These are phyloP conservation scores for Neofusicoccum laricinum DNA, from an alignment of 2,329 filamentous ascomycete species.

Conservation along the genomic window DNA sequence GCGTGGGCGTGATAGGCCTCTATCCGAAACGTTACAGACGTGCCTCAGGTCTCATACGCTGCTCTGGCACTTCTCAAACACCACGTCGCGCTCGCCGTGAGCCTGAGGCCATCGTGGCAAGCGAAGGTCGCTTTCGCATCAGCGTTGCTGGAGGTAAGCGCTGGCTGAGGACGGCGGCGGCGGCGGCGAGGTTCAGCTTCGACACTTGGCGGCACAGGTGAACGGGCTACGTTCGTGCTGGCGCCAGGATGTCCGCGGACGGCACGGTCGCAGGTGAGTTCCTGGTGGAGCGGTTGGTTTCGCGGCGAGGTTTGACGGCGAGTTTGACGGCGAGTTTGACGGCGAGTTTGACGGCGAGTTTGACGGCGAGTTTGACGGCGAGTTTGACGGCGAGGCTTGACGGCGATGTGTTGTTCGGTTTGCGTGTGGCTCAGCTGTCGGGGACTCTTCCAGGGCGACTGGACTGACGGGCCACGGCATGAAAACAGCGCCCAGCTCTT, in stretches of 20 bases:
- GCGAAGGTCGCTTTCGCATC: neutral
- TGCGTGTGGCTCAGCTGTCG: neutral
- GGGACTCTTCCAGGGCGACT: no score
- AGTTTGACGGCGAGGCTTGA: neutral
- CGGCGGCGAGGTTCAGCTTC: neutral
- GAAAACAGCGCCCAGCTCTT: neutral
- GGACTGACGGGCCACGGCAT: no score
- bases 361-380: neutral
- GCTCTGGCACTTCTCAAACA: slow-evolving; percentile 3
- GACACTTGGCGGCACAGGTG: neutral
- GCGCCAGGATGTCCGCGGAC: neutral
- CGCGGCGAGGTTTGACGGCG: neutral
- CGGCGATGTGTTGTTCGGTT: neutral
- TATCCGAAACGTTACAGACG: neutral
- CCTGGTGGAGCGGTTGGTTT: neutral
- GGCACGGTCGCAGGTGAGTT: neutral
- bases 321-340: neutral
- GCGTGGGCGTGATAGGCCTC: no score
- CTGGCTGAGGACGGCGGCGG: neutral
- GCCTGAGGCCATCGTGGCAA: neutral
- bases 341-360: neutral
- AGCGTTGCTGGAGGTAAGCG: neutral
- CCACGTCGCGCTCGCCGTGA: neutral
- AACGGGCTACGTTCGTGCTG: neutral
- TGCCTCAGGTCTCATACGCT: neutral